Evolutionary conservation across 1,284 basidiomycete genomes (phyloP).

Genomic region (Naganishia sp.): DNA sequence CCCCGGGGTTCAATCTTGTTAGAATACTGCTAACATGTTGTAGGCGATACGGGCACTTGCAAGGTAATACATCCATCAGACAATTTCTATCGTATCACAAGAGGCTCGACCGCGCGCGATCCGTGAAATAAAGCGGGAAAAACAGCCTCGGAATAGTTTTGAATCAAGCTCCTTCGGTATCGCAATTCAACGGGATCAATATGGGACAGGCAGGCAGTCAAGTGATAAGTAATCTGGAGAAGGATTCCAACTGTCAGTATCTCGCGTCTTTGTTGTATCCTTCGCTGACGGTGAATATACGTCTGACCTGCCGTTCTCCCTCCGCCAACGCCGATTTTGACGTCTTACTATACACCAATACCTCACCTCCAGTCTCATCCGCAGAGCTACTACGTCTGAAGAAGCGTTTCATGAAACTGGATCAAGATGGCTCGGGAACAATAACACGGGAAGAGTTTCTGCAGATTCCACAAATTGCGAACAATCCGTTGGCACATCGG

Average conservation of each 20-base stretch:
- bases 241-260: conserved; percentile 53
- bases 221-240: conserved; percentile 53
- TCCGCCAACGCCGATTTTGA: background rate
- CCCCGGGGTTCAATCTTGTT: no score
- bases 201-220: conserved; percentile 55
- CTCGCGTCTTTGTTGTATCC: background rate
- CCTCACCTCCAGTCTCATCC: conserved; percentile 66
- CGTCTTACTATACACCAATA: background rate
- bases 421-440: conserved; percentile 94
- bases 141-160: no score
- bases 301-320: background rate
- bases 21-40: no score
- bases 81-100: no score
- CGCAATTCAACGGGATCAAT: background rate
- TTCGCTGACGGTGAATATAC: background rate
- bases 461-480: conserved; percentile 97
- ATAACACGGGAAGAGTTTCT: conserved; percentile 99
- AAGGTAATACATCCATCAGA: no score
- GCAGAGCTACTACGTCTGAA: conserved; percentile 90
- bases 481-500: conserved; percentile 91
- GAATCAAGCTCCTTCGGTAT: background rate
- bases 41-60: no score
- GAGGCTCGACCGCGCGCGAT: no score
- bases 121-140: no score
- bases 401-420: conserved; percentile 99